Evolutionary conservation across 805 yeast species (phyloP), one percentile per base, ranked within the genome.

Genomic region (Candida endomychidarum): DNA sequence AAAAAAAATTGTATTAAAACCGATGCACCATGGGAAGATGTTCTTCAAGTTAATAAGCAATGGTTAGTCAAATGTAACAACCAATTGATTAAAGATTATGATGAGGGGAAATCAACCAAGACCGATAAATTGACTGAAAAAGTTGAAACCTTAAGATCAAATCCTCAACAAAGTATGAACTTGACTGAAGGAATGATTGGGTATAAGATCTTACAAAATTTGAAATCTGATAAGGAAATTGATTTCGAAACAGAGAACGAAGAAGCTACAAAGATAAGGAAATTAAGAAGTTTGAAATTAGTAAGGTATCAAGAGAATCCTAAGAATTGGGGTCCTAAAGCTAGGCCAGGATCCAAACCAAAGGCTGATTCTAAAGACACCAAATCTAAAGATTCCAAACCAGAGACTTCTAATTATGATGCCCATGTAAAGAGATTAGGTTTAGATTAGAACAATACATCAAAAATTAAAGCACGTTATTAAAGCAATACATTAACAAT

Each of bases 301-400:
- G 88, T 88, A 10, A 74, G 96, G 52, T 91, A 75, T 62, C 99
- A 90, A 58, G 89, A 81, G 56, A 91, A 90, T 56, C 99, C 99
- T 11, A 86, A 86, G 58, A 83, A 86, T 58, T 93, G 99, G 99
- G 99, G 99, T 1, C 99, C 98, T 25, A 87, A 85, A 65, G 80
- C 96, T 3, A 80, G 84, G 54, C 95, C 95, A 26, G 34, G 34
- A 16, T 27, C n/a, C n/a, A n/a, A n/a, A n/a, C n/a, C n/a, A n/a
- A n/a, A n/a, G n/a, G n/a, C n/a, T n/a, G n/a, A 8, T 21, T 21
- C 9, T 21, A 21, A 21, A 21, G 7, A 21, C 23, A 21, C 9
- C 7, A 21, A 8, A 8, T 8, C 9, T 8, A 21, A 21, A 21
- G 9, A 7, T 21, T 9, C 23, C 9, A 21, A 21, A n/a, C n/a